Conservation (phyloP, 2,329 filamentous ascomycete genomes). For the Colletotrichum tropicicola region DNA sequence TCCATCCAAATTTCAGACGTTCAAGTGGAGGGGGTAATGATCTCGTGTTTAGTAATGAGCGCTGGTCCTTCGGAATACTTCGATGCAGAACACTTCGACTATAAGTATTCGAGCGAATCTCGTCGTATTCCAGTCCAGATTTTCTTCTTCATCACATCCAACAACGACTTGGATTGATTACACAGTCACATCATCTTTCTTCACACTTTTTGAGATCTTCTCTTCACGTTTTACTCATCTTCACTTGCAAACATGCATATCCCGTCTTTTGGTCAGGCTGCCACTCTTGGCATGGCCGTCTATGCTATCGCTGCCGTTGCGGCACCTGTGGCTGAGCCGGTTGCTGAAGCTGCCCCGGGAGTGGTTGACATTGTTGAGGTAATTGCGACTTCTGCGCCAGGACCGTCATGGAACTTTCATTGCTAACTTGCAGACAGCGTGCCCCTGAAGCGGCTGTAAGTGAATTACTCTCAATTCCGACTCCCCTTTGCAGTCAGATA, state of each 20-base stretch:
- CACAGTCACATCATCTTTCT: background rate
- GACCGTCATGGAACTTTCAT: fast-evolving
- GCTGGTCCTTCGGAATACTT: no score
- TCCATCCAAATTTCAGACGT: no score
- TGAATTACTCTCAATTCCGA: background rate
- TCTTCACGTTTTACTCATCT: no score
- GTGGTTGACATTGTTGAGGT: background rate
- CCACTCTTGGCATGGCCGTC: conserved; percentile 15
- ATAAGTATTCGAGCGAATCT: conserved; percentile 2
- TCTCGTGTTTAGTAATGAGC: no score
- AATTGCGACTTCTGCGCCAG: no score
- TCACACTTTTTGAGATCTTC: no score
- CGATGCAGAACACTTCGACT: no score
- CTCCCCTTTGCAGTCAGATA: background rate
- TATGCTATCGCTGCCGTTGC: conserved; percentile 12
- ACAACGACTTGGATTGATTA: background rate
- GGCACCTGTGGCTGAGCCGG: background rate
- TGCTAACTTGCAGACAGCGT: background rate
- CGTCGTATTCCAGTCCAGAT: background rate
- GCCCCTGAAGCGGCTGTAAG: conserved; percentile 15
- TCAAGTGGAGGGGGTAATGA: background rate
- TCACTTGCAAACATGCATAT: conserved; percentile 7
- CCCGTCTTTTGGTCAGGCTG: conserved; percentile 3
- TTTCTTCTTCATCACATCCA: conserved; percentile 2
- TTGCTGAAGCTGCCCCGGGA: background rate